A percentile compares a stretch with the other conserved stretches of the same genome.
Conservation (phyloP, 2,329 filamentous ascomycete genomes). For the Paecilomyces niveus region DNA sequence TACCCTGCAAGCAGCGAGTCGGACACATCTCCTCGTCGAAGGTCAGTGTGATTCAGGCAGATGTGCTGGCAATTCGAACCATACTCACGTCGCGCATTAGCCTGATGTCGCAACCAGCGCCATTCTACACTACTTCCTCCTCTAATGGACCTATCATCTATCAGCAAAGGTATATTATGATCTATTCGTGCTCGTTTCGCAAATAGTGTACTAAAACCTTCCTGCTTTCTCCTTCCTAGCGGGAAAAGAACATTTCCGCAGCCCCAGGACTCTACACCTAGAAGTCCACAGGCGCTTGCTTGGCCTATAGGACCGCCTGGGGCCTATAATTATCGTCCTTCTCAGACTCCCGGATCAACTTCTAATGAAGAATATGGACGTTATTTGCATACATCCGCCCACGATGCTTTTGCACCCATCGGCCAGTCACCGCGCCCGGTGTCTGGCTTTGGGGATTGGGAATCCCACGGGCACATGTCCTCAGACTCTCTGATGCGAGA, state of each 20-base stretch:
- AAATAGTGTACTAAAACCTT: conserved; percentile 8
- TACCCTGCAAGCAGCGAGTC: conserved; percentile 22
- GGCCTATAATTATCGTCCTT: conserved; percentile 23
- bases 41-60: conserved; percentile 18
- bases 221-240: conserved; percentile 16
- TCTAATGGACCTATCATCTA: conserved; percentile 24
- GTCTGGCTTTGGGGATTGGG: conserved; percentile 28
- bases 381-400: conserved; percentile 20
- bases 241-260: conserved; percentile 23
- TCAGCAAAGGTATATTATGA: conserved; percentile 28
- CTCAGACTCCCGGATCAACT: conserved; percentile 21
- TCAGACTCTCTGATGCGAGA: conserved; percentile 26
- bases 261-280: conserved; percentile 19
- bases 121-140: conserved; percentile 21
- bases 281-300: conserved; percentile 19
- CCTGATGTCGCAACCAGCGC: conserved; percentile 22
- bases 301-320: conserved; percentile 15
- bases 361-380: conserved; percentile 20
- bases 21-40: conserved; percentile 26
- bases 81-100: conserved; percentile 19
- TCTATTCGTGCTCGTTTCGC: neutral
- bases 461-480: conserved; percentile 22
- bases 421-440: conserved; percentile 20
- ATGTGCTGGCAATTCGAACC: neutral
- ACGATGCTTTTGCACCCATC: conserved; percentile 24